Evolutionary conservation across 768 basidiomycete genomes (phyloP).

Genomic region (Tulasnella sp.): DNA sequence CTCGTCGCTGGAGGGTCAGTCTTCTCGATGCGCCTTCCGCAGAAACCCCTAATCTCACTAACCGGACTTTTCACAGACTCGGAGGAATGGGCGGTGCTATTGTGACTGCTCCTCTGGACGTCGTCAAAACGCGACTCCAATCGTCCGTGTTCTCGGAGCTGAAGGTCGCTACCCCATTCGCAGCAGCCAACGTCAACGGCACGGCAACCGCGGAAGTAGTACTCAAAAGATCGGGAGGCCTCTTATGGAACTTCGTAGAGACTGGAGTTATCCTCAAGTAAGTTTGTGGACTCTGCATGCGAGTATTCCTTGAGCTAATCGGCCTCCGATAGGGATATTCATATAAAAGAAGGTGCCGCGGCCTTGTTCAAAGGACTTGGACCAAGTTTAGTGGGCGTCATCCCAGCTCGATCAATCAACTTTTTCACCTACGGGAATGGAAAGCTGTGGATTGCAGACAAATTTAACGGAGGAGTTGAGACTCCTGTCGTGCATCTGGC

Average conservation of each 20-base stretch:
- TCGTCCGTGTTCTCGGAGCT: slow-evolving; percentile 68
- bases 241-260: slow-evolving; percentile 92
- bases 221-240: slow-evolving; percentile 44
- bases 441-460: slow-evolving; percentile 80
- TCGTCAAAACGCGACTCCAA: slow-evolving; percentile 96
- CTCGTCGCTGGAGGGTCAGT: slow-evolving; percentile 83
- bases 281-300: slow-evolving; percentile 29
- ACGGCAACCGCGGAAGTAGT: slow-evolving; percentile 38
- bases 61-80: slow-evolving; percentile 51
- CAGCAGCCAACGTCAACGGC: slow-evolving; percentile 37
- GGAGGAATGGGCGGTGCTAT: slow-evolving; percentile 98
- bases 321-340: slow-evolving; percentile 61
- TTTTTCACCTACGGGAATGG: slow-evolving; percentile 98
- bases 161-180: slow-evolving; percentile 35
- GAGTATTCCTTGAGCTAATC: not conserved
- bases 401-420: slow-evolving; percentile 95
- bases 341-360: slow-evolving; percentile 76
- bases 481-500: slow-evolving; percentile 80
- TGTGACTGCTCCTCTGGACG: slow-evolving; percentile 95
- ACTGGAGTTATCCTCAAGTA: slow-evolving; percentile 86
- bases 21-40: not conserved
- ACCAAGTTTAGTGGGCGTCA: slow-evolving; percentile 88
- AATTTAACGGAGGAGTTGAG: slow-evolving; percentile 74
- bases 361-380: slow-evolving; percentile 94
- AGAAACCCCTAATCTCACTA: not conserved